Base-by-base conservation (phyloP, 2,329 filamentous ascomycete genomes). In the Botrytis aclada region DNA sequence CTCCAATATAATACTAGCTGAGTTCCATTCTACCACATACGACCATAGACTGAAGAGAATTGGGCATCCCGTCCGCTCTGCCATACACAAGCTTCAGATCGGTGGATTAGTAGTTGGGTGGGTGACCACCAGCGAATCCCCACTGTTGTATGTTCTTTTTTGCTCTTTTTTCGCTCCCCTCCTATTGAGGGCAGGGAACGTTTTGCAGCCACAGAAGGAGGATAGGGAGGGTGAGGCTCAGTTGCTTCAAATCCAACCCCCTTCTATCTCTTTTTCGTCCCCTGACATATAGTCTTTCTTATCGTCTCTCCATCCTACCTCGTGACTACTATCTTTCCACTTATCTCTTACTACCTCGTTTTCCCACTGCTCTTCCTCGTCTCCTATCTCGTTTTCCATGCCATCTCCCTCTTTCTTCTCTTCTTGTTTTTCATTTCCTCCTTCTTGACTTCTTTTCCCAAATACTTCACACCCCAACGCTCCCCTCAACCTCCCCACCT, bases 1-100 rank as follows among this genome's bases (percentile, higher is more conserved):
- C n/a, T 9, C 6, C 4, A 41, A 62, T 62, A 62, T 62, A 18
- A 1, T 9, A 4, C 10, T 16, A 63, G 9, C 25, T 20, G 9
- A 43, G 4, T 1, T 0, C 0, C 1, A 0, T 4, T 8, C 39
- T 25, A 0, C 1, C 32, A 58, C 62, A 64, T 64, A 64, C 62
- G 41, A 64, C 41, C 41, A 64, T 45, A 64, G 41, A 64, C 62
- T 64, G 62, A 64, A 64, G 62, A 64, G 62, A 64, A 64, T 64
- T 64, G 62, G 62, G 61, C 60, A 43, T 43, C 51, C 51, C 51
- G 51, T 56, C 51, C n/a, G 51, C 51, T 56, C 51, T 56, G 51
- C 51, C 51, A 56, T 56, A 56, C 51, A 56, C 51, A 56, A 56
- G 51, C 51, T 56, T 56, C 51, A 56, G 51, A 56, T 56, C 51